Percentiles rank a stretch among this genome's conserved stretches.
Evolutionary conservation across 1,284 basidiomycete genomes (phyloP).

Genomic region (Sanghuangporus sanghuang): DNA sequence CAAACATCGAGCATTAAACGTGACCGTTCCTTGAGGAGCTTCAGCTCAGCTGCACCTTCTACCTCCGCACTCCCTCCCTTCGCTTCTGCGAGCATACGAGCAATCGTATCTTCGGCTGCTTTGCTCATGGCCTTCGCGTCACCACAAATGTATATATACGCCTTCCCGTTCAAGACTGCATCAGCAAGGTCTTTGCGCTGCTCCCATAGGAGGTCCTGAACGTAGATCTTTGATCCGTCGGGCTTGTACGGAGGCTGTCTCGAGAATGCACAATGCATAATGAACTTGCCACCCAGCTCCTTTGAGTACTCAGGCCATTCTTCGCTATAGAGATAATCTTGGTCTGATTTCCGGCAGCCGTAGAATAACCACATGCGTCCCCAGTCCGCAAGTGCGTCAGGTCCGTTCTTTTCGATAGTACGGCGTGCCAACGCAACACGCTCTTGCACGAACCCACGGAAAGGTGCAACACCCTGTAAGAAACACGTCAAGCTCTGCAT

Average conservation of each 20-base stretch:
- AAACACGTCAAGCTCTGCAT: slow-evolving; percentile 11
- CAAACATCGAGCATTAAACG: slow-evolving; percentile 80
- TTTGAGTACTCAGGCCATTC: slow-evolving; percentile 89
- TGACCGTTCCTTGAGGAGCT: slow-evolving; percentile 89
- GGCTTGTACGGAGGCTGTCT: slow-evolving; percentile 81
- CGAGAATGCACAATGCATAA: slow-evolving; percentile 85
- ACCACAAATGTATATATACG: slow-evolving; percentile 93
- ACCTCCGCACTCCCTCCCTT: slow-evolving; percentile 83
- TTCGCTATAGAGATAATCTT: slow-evolving; percentile 92
- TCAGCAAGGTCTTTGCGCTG: slow-evolving; percentile 78
- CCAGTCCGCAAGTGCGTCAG: slow-evolving; percentile 92
- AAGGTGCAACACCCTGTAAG: slow-evolving; percentile 88
- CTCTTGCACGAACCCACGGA: slow-evolving; percentile 98
- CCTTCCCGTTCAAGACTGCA: slow-evolving; percentile 89
- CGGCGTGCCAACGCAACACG: slow-evolving; percentile 92
- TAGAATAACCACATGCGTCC: slow-evolving; percentile 94
- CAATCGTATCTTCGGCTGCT: slow-evolving; percentile 85
- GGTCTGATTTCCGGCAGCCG: slow-evolving; percentile 82
- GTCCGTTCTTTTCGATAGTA: slow-evolving; percentile 89
- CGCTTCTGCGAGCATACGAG: slow-evolving; percentile 86
- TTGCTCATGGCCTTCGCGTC: slow-evolving; percentile 97
- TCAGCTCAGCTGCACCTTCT: slow-evolving; percentile 88
- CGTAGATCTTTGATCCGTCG: slow-evolving; percentile 95
- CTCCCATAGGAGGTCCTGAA: slow-evolving; percentile 94
- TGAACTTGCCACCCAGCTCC: slow-evolving; percentile 89